Evolutionary conservation across 1,284 basidiomycete species (phyloP), one percentile per base, ranked within the genome.

Genomic region (Anthracocystis panici-leucophaei): DNA sequence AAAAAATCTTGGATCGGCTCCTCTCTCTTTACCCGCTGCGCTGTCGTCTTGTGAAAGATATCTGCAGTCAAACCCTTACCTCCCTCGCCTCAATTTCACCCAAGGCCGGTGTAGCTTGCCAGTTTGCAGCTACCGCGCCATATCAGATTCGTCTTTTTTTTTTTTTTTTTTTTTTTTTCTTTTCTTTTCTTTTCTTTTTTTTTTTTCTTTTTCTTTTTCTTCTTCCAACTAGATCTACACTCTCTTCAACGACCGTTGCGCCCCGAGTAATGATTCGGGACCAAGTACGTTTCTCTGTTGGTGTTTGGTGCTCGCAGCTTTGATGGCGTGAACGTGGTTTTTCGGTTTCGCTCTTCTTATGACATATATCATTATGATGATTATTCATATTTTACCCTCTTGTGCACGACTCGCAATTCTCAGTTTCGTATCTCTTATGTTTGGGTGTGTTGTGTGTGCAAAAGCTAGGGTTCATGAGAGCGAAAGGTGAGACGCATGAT

Each of bases 211-310:
- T 33, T 71, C 7, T 3, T 27, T n/a, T n/a, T n/a, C n/a, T n/a
- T 27, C 3, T 27, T 45, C 68, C 68, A 71, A 71, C 68, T 71
- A 71, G 68, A 71, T 61, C 52, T 59, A 65, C 58, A 71, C 62
- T 71, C 63, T 65, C 56, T 71, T 57, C 46, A 57, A 45, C 41
- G 57, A 65, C 50, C 35, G 54, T 53, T 40, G 12, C 51, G 57
- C 52, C 57, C 29, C 33, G 35, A 49, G 48, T 59, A 38, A 48
- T 56, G 53, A 25, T 27, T 56, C 41, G 52, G 21, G 59, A 50
- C 23, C 51, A 38, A 7, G 35, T 38, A 16, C 35, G 35, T 4
- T 38, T 38, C 14, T 14, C n/a, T 27, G 41, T n/a, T 53, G 29
- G 46, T 58, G 25, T 3, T 45, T 12, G 35, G 20, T 25, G 23